phyloP scores from a whole-genome alignment of 164 flowering plant species.

The Vitis cinerea region DNA sequence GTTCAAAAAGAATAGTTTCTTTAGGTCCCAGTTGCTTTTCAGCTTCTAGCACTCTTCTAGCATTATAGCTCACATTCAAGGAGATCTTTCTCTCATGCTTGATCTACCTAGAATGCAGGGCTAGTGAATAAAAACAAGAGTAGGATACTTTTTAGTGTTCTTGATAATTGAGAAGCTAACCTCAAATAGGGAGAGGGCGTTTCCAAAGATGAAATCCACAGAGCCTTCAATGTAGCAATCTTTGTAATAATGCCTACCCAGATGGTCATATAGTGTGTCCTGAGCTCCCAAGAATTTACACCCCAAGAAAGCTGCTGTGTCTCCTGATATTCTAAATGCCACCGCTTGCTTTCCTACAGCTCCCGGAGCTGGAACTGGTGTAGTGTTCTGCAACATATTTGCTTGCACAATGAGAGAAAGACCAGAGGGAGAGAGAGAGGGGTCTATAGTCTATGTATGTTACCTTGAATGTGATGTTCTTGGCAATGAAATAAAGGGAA shows the following conservation, averaged over 20 bases:
- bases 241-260: constrained; percentile 94
- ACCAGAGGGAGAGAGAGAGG: background rate
- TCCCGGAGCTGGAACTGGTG: constrained; percentile 85
- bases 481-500: constrained; percentile 86
- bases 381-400: constrained; percentile 66
- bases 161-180: constrained; percentile 27
- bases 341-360: constrained; percentile 92
- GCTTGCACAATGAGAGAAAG: background rate
- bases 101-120: too few relatives aligned
- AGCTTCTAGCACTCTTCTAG: too few relatives aligned
- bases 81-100: too few relatives aligned
- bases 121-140: too few relatives aligned
- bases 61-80: too few relatives aligned
- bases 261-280: constrained; percentile 92
- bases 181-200: constrained; percentile 91
- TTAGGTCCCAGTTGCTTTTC: too few relatives aligned
- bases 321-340: constrained; percentile 91
- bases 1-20: too few relatives aligned
- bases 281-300: constrained; percentile 93
- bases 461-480: constrained; percentile 97
- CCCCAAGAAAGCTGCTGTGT: constrained; percentile 85
- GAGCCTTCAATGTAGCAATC: constrained; percentile 98
- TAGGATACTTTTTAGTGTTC: background rate
- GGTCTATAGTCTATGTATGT: background rate
- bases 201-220: constrained; percentile 96